Conservation (phyloP, 768 basidiomycete species). For the Albatrellus ellisii region DNA sequence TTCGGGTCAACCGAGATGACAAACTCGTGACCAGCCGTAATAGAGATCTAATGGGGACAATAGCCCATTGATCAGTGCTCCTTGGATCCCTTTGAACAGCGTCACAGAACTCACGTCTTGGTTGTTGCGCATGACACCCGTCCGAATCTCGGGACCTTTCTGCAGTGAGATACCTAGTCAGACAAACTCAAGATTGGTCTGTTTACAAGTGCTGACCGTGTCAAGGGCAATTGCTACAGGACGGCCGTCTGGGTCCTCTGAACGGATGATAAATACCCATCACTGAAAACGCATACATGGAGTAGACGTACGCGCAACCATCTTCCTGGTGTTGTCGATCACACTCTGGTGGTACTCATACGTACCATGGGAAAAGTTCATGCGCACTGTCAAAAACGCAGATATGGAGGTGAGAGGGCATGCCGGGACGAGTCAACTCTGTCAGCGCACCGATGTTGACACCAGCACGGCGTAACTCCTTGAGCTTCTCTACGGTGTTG, state of each 20-base stretch:
- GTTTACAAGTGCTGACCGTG: constrained; percentile 45
- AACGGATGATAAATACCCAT: constrained; percentile 8
- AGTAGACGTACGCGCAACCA: constrained; percentile 52
- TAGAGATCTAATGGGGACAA: constrained; percentile 42
- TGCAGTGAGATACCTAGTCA: constrained; percentile 19
- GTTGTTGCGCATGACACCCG: constrained; percentile 80
- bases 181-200: background rate
- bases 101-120: constrained; percentile 50
- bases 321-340: constrained; percentile 91
- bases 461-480: constrained; percentile 76
- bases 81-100: background rate
- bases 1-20: constrained; percentile 74
- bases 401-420: background rate
- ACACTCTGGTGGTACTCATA: constrained; percentile 99
- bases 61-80: background rate
- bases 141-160: constrained; percentile 99
- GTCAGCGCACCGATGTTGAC: constrained; percentile 87
- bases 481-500: constrained; percentile 82
- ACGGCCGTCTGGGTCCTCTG: constrained; percentile 64
- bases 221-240: constrained; percentile 97
- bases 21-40: constrained; percentile 91
- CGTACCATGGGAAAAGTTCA: constrained; percentile 99
- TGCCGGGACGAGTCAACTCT: background rate
- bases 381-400: constrained; percentile 56
- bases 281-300: background rate